Evolutionary conservation across 371 early-diverging fungal species (phyloP), one percentile per base, ranked within the genome.

Genomic region (Choanephora cucurbitarum): DNA sequence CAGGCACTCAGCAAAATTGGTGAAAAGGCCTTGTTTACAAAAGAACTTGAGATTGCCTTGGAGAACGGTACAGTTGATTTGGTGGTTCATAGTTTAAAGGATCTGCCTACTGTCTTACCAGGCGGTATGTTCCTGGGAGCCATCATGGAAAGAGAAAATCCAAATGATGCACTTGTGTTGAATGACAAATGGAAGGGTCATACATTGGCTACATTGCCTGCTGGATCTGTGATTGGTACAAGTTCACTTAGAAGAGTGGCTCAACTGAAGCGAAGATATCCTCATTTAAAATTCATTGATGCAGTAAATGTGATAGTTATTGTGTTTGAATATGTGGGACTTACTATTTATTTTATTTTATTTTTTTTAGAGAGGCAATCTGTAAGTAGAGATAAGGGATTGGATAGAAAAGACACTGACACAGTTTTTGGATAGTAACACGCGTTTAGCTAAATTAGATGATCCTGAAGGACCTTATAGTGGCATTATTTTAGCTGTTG

Each of bases 41-140:
- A 95, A 57, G 98, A 97, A 57, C 82, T 97, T 6, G 95, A 97
- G 60, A 66, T 85, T 1, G 90, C 95, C 6, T 75, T 98, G 33
- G 77, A 79, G 18, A 75, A 83, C n/a, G 66, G 81, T 15, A 60
- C 64, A 17, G 91, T 95, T 11, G 93, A 96, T 70, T 62, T 97
- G 34, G 90, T 97, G 23, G 95, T 96, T 1, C 98, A 98, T 64
- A 90, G 93, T 24, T 80, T 97, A 37, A 98, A 98, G 73, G 98
- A 98, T 69, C 69, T 98, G 47, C 95, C 94, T 4, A 96, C 98
- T n/a, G 81, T 75, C 17, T 67, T 95, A 46, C 94, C 95, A 5
- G 72, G 76, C 0, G 92, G 92, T 52, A 91, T 97, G 89, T 53
- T 64, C 1, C 67, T 98, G 28, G 95, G 87, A 3, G 96, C 96